Evolutionary conservation across 768 basidiomycete genomes (phyloP), one percentile per base, ranked within the genome.

Genomic region (Leccinum pellstonianum): DNA sequence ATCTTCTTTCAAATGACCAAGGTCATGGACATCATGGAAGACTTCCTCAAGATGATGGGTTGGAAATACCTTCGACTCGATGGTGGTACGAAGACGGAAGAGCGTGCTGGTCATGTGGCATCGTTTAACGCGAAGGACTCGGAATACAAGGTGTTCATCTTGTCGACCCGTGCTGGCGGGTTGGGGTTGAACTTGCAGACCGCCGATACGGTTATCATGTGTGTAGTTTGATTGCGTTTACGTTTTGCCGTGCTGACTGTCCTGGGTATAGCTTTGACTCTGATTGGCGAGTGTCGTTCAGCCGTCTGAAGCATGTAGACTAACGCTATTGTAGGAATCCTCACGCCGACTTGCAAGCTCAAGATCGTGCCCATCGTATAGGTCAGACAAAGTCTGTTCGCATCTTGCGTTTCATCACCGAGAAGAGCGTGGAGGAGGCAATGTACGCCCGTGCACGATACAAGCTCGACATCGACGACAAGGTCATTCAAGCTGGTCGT

Each of bases 1-100:
- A 98, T 99, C 67, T 98, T 99, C 86, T 98, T 98, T 87, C 97
- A 99, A 76, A 98, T 98, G 97, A 98, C 95, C 15, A 92, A 94
- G 70, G 93, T 98, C 67, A 97, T 98, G 95, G 93, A 96, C 63
- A 95, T 97, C 71, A 93, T 96, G 86, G 93, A 93, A 68, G 95
- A 98, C 68, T 98, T 95, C 69, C 76, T 97, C 69, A 91, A 90
- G 71, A 87, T 88, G 82, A 86, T 87, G 84, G 83, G 83, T 4
- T 93, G 85, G 83, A 88, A 91, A 66, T 88, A 91, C 73, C 86
- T 96, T 54, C 91, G 95, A 66, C 80, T 98, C n/a, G 95, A 98
- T 73, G 95, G 95, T 80, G 88, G 91, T 12, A 98, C 95, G 21
- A 96, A 96, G 77, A 94, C 95, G 5, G 95, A 98, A 55, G 94